A percentile compares a stretch with the other conserved stretches of the same genome.
These are phyloP conservation scores for Ceratocystis smalleyi DNA, from an alignment of 2,329 filamentous ascomycete species.

Conservation along the genomic window DNA sequence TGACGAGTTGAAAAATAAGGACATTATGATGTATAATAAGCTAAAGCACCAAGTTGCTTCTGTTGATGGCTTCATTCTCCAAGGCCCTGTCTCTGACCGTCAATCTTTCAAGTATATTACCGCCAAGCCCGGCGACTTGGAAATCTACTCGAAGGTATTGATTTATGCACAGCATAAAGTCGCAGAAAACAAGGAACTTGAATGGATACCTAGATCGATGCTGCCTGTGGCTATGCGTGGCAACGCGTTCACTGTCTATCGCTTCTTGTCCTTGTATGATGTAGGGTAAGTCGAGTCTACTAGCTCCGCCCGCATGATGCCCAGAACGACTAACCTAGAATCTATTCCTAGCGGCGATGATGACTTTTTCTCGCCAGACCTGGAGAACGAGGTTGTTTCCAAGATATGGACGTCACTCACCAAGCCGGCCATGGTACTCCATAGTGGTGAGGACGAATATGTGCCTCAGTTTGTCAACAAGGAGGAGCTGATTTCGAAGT, in stretches of 20 bases:
- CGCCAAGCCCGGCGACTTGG: conserved; percentile 21
- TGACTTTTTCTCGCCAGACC: conserved; percentile 74
- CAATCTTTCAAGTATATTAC: conserved; percentile 39
- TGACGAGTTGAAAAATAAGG: conserved; percentile 25
- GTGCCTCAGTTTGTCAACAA: conserved; percentile 45
- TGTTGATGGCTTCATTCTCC: conserved; percentile 62
- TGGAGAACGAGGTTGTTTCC: conserved; percentile 40
- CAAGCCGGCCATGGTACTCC: conserved; percentile 47
- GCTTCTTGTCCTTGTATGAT: conserved; percentile 35
- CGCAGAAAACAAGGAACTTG: conserved; percentile 35
- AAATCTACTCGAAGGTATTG: conserved; percentile 32
- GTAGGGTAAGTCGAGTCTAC: conserved; percentile 31
- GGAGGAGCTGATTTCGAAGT: conserved; percentile 39
- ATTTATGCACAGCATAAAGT: conserved; percentile 40
- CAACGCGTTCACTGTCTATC: conserved; percentile 36
- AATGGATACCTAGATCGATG: conserved; percentile 37
- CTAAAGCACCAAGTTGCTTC: conserved; percentile 31
- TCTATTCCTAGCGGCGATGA: conserved; percentile 46
- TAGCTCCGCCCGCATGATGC: background rate
- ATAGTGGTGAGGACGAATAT: conserved; percentile 50
- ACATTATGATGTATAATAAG: conserved; percentile 40
- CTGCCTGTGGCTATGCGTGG: conserved; percentile 27
- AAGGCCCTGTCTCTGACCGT: conserved; percentile 65
- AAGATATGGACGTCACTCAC: conserved; percentile 50
- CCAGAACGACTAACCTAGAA: background rate